Conservation (phyloP, 768 basidiomycete genomes). For the Pholiota conissans region DNA sequence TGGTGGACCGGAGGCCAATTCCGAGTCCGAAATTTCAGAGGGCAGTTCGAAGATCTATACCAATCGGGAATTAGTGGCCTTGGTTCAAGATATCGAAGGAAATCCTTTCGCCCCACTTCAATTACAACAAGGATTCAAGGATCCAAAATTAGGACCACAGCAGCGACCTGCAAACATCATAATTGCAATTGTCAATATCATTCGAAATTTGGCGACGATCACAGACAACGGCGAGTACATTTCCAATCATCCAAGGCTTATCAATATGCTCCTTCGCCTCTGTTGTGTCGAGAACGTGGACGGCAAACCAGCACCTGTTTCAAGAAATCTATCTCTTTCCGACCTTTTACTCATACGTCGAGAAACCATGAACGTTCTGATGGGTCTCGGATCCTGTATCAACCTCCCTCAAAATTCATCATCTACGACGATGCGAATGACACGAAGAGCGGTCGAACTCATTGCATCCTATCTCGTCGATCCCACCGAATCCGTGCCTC, state of each 20-base stretch:
- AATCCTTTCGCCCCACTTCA: conserved; percentile 60
- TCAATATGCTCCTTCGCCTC: conserved; percentile 70
- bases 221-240: conserved; percentile 71
- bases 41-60: conserved; percentile 48
- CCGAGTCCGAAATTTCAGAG: conserved; percentile 24
- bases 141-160: conserved; percentile 50
- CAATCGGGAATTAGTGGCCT: conserved; percentile 62
- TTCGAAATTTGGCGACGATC: conserved; percentile 83
- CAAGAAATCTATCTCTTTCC: conserved; percentile 61
- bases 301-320: conserved; percentile 42
- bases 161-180: conserved; percentile 72
- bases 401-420: conserved; percentile 44
- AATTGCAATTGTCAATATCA: conserved; percentile 70
- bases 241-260: conserved; percentile 59
- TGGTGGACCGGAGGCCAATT: conserved; percentile 39
- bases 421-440: conserved; percentile 44
- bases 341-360: conserved; percentile 76
- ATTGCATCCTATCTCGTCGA: conserved; percentile 78
- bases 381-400: conserved; percentile 56
- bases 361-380: conserved; percentile 72
- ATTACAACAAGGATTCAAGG: conserved; percentile 48
- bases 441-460: conserved; percentile 61
- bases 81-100: conserved; percentile 56
- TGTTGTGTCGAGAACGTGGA: conserved; percentile 46
- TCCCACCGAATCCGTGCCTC: conserved; percentile 62